Evolutionary conservation across 1,139 yeast species (phyloP), one percentile per base, ranked within the genome.

Genomic region (Diutina rugosa): DNA sequence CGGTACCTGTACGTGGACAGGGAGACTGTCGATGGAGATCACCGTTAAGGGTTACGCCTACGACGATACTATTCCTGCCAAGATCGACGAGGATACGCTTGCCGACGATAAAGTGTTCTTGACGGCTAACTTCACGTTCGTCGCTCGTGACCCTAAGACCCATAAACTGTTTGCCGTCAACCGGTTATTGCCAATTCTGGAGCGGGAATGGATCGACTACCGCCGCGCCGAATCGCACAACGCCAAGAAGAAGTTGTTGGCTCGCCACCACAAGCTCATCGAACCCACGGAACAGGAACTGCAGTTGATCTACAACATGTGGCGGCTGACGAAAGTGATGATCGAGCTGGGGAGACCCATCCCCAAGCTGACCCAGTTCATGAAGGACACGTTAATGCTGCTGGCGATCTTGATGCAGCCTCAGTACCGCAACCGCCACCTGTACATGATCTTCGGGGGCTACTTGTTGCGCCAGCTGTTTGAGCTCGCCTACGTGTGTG

Each of bases 321-420:
- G 93, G 90, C 71, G 74, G 57, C 80, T 85, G 16, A 79, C 85
- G 4, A 79, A 80, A 62, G 64, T 69, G 51, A 64, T 80, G 51
- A 29, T 41, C 16, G n/a, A 14, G 10, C 32, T n/a, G 38, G 52
- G 55, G 49, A 67, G 72, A 56, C 77, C 79, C 61, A 68, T 84
- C 55, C 71, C 78, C 54, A 49, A 49, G 28, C 53, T 30, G 44
- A 49, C 53, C 3, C 41, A 49, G 21, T 81, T 79, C 64, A 88
- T 89, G 95, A 78, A 80, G 58, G 85, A 88, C 61, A 85, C 97
- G 1, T 71, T 71, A 55, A 78, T 87, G 58, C 74, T 79, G 56
- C 87, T 95, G 8, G 88, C 97, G 6, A 77, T 85, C 63, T 84
- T 90, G 70, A 91, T 90, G 95, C 97, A 90, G 72, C 97, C 97